phyloP scores from a whole-genome alignment of 73 alveolate species.

The Stentor coeruleus region DNA sequence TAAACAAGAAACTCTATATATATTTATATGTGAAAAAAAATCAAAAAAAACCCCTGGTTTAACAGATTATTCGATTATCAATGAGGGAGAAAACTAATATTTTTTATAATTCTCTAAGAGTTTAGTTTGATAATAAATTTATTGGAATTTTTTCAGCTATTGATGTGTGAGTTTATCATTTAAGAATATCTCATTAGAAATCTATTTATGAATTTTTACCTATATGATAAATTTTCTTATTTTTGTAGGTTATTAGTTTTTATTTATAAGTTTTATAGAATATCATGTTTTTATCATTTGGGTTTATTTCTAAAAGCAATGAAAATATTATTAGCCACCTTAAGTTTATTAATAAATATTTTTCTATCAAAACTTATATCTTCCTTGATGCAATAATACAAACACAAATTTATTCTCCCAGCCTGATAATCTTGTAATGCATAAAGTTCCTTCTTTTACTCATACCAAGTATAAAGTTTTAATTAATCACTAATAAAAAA shows the following conservation, averaged over 20 bases:
- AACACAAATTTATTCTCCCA: not conserved
- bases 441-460: not conserved
- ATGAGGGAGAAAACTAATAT: not conserved
- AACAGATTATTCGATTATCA: not conserved
- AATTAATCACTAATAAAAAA: no score
- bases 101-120: not conserved
- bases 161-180: not conserved
- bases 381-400: not conserved
- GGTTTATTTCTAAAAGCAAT: not conserved
- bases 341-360: no score
- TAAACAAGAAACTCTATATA: not conserved
- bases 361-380: no score
- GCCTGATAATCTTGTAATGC: not conserved
- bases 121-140: no score
- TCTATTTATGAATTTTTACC: not conserved
- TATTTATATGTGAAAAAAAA: not conserved
- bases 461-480: not conserved
- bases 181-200: not conserved
- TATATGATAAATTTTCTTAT: not conserved
- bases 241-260: no score
- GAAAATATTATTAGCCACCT: not conserved
- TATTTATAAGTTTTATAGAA: no score
- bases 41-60: not conserved
- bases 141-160: not conserved
- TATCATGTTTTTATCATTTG: no score